Evolutionary conservation across 768 basidiomycete species (phyloP).

Genomic region (Pisolithus orientalis): DNA sequence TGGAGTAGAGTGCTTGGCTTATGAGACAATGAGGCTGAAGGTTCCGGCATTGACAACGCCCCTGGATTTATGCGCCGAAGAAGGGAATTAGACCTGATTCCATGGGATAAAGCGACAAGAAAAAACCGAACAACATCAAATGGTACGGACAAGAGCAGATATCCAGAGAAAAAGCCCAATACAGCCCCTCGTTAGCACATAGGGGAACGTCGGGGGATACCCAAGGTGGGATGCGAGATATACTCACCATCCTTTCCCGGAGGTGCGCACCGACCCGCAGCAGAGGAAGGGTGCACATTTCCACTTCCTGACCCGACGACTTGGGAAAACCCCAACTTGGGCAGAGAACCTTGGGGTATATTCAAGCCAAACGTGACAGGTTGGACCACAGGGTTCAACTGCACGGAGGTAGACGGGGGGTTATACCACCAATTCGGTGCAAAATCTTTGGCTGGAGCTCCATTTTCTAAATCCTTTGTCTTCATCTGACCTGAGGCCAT

Average conservation of each 20-base stretch:
- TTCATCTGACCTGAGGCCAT: background rate
- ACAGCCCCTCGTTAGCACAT: background rate
- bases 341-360: background rate
- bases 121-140: background rate
- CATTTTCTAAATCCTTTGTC: background rate
- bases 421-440: background rate
- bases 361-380: background rate
- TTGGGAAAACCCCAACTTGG: background rate
- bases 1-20: background rate
- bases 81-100: background rate
- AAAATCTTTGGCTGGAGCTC: background rate
- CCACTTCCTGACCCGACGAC: no score
- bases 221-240: background rate
- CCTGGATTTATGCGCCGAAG: background rate
- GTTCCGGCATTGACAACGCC: background rate
- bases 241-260: background rate
- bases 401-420: background rate
- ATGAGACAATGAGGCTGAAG: background rate
- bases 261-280: background rate
- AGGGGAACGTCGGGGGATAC: background rate
- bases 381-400: background rate
- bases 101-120: background rate
- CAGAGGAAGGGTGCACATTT: background rate
- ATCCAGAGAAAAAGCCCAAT: background rate
- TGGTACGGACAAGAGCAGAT: background rate